Conservation (phyloP, 2,329 filamentous ascomycete species). For the Trichophyton benhamiae region DNA sequence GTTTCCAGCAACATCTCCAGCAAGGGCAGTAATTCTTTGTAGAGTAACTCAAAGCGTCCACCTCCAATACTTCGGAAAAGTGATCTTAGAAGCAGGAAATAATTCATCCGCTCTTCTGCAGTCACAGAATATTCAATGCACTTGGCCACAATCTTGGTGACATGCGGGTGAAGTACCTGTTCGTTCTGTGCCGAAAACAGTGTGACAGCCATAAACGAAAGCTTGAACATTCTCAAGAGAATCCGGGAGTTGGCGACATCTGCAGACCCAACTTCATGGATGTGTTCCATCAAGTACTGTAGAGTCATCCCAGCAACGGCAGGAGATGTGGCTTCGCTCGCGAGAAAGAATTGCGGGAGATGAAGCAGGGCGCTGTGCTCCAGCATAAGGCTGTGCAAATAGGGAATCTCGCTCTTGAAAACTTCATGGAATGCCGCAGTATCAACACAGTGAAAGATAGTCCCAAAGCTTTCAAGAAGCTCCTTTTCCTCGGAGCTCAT, state of each 20-base stretch:
- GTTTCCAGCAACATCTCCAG: constrained; percentile 97
- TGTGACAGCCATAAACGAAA: constrained; percentile 98
- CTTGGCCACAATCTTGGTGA: constrained; percentile 93
- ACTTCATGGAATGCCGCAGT: constrained; percentile 97
- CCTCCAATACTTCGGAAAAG: constrained; percentile 94
- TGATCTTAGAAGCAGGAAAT: constrained; percentile 84
- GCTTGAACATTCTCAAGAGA: constrained; percentile 82
- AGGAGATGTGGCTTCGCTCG: constrained; percentile 94
- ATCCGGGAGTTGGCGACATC: constrained; percentile 91
- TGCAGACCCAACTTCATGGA: constrained; percentile 84
- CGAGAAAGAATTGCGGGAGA: constrained; percentile 93
- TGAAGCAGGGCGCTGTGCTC: constrained; percentile 89
- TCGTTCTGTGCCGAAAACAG: constrained; percentile 92
- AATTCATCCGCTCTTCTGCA: constrained; percentile 96
- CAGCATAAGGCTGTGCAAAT: constrained; percentile 95
- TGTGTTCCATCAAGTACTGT: constrained; percentile 92
- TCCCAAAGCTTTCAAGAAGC: constrained; percentile 90
- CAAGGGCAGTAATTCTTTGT: constrained; percentile 92
- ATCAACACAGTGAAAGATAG: constrained; percentile 96
- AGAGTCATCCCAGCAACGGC: constrained; percentile 97
- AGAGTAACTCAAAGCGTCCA: constrained; percentile 91
- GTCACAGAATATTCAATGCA: constrained; percentile 93
- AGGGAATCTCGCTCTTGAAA: constrained; percentile 92
- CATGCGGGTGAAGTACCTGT: constrained; percentile 85
- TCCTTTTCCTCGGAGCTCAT: constrained; percentile 96